Conservation (phyloP, 495 filamentous ascomycete species). For the Cercophora sp. region DNA sequence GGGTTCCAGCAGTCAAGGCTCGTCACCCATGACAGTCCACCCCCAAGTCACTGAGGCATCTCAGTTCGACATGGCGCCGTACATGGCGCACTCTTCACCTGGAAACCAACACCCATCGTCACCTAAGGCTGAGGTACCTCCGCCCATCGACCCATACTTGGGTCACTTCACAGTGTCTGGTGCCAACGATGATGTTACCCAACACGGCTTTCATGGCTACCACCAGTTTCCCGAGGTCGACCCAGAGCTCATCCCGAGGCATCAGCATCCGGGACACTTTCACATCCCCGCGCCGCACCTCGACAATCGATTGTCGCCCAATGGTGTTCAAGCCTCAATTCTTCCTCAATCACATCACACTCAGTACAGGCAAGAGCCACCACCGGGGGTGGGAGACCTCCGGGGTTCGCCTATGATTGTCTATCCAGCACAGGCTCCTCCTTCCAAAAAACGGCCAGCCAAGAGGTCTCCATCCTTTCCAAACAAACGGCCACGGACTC, state of each 20-base stretch:
- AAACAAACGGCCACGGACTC: slow-evolving; percentile 19
- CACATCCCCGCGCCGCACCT: slow-evolving; percentile 16
- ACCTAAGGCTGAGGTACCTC: slow-evolving; percentile 28
- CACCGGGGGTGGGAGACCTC: slow-evolving; percentile 27
- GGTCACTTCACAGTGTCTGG: slow-evolving; percentile 31
- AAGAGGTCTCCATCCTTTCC: slow-evolving; percentile 10
- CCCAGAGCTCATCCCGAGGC: slow-evolving; percentile 10
- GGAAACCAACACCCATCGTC: slow-evolving; percentile 27
- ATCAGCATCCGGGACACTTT: slow-evolving; percentile 16
- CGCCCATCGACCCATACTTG: slow-evolving; percentile 29
- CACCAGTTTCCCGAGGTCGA: slow-evolving; percentile 16
- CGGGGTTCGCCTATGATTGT: slow-evolving; percentile 21
- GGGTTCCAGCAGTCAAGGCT: slow-evolving; percentile 28
- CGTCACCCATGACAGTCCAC: slow-evolving; percentile 35
- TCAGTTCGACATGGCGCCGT: slow-evolving; percentile 28
- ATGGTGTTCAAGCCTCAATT: slow-evolving; percentile 17
- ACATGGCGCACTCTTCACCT: slow-evolving; percentile 28
- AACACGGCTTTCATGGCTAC: slow-evolving; percentile 24
- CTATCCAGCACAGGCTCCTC: slow-evolving; percentile 7
- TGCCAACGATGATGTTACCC: slow-evolving; percentile 16
- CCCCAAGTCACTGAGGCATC: slow-evolving; percentile 23
- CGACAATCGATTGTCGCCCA: slow-evolving; percentile 24
- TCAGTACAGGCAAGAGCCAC: slow-evolving; percentile 18
- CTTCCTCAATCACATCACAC: slow-evolving; percentile 22
- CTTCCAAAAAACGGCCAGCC: neutral